These are phyloP conservation scores for Amaranthus tricolor DNA, from an alignment of 179 eudicot genomes.

Conservation along the genomic window DNA sequence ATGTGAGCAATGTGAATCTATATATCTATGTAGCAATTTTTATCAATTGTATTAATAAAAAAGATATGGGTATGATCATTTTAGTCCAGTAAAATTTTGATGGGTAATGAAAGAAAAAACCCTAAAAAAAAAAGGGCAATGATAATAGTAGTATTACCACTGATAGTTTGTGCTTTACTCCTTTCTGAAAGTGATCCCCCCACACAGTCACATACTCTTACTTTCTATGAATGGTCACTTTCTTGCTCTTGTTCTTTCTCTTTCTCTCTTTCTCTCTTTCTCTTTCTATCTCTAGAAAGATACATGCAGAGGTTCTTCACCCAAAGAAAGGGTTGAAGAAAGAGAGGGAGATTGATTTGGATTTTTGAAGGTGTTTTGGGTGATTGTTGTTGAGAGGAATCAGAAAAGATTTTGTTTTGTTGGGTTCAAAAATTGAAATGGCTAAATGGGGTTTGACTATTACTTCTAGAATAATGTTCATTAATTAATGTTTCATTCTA, in stretches of 20 bases:
- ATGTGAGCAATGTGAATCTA: not conserved
- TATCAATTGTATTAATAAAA: conserved; percentile 6
- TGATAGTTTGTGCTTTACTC: conserved; percentile 43
- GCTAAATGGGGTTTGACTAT: not conserved
- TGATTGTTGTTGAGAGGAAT: not conserved
- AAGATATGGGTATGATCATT: conserved; percentile 4
- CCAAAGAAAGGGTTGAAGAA: not conserved
- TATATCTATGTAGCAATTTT: conserved; percentile 3
- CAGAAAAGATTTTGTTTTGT: not conserved
- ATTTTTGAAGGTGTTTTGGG: conserved; percentile 5
- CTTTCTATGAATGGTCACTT: conserved; percentile 25
- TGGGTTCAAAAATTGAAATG: conserved; percentile 18
- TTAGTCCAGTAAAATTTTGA: conserved; percentile 14
- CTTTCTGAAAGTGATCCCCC: conserved; percentile 35
- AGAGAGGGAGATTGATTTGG: conserved; percentile 12
- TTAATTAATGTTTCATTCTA: too few relatives aligned
- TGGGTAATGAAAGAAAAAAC: conserved; percentile 14
- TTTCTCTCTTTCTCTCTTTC: not conserved
- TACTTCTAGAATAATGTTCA: conserved; percentile 5
- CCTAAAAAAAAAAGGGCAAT: conserved; percentile 18
- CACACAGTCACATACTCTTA: conserved; percentile 2
- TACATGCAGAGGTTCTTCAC: not conserved
- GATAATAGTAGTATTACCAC: conserved; percentile 4
- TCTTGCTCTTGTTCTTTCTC: conserved; percentile 8
- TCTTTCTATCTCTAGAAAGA: not conserved